phyloP scores from a whole-genome alignment of 768 basidiomycete species.

The Favolaschia claudopus region DNA sequence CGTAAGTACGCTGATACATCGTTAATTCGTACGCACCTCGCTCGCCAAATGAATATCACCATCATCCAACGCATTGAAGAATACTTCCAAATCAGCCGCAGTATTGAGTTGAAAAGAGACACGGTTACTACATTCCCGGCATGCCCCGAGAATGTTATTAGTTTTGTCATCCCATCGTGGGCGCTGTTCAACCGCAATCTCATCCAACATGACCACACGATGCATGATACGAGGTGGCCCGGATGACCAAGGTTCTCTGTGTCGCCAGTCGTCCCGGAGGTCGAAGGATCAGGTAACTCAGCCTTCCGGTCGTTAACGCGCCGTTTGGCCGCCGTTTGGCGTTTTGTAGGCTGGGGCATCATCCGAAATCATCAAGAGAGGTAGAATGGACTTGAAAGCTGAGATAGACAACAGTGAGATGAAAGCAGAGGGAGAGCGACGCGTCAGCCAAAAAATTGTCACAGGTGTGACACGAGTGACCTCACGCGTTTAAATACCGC shows the following conservation, averaged over 20 bases:
- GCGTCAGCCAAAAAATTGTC: neutral
- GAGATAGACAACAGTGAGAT: neutral
- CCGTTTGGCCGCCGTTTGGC: neutral
- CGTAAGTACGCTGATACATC: neutral
- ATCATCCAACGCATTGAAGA: neutral
- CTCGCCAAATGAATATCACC: neutral
- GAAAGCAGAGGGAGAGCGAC: neutral
- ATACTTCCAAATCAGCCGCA: neutral
- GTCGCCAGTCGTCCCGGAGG: neutral
- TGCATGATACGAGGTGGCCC: constrained; percentile 7
- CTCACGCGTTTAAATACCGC: neutral
- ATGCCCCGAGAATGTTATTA: constrained; percentile 18
- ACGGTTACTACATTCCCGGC: constrained; percentile 21
- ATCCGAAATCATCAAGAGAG: neutral
- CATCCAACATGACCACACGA: constrained; percentile 27
- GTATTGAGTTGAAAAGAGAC: neutral
- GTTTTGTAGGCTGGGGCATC: neutral
- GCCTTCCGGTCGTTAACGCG: neutral
- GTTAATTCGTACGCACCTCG: constrained; percentile 9
- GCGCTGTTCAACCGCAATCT: constrained; percentile 19
- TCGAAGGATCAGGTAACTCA: neutral
- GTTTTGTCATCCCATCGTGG: constrained; percentile 25
- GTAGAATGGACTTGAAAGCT: neutral
- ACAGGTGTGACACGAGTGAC: neutral
- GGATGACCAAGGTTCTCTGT: too few relatives aligned